Conservation (phyloP, 257 asterid species). For the Orobanche coerulescens region DNA sequence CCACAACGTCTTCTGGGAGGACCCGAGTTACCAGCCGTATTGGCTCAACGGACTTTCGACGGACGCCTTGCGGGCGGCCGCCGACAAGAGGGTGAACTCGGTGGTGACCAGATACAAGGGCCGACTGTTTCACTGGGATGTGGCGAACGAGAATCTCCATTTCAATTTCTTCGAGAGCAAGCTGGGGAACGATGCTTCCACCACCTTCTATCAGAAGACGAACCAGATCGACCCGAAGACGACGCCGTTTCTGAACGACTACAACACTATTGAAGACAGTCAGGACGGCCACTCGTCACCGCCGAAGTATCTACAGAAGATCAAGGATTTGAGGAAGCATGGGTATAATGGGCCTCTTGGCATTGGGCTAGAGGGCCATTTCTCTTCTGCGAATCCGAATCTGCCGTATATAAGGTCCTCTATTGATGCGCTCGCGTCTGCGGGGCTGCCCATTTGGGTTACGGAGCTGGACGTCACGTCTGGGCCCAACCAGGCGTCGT, state of each 20-base stretch:
- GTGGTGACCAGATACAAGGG: constrained; percentile 36
- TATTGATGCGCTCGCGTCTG: constrained; percentile 46
- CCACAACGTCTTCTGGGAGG: constrained; percentile 68
- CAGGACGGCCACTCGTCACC: constrained; percentile 36
- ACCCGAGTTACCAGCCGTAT: constrained; percentile 27
- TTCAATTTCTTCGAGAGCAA: constrained; percentile 37
- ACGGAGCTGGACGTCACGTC: constrained; percentile 53
- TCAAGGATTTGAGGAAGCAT: constrained; percentile 22
- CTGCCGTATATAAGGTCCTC: constrained; percentile 42
- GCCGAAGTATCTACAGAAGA: constrained; percentile 34
- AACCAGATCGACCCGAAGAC: constrained; percentile 27
- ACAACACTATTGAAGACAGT: constrained; percentile 47
- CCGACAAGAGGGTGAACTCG: constrained; percentile 24
- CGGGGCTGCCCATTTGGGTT: constrained; percentile 61
- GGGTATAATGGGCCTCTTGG: constrained; percentile 64
- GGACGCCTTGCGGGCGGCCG: constrained; percentile 23
- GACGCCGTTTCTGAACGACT: constrained; percentile 56
- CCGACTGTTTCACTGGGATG: constrained; percentile 40
- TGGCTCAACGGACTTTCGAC: constrained; percentile 40
- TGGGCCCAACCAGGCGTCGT: constrained; percentile 36
- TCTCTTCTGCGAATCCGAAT: constrained; percentile 14
- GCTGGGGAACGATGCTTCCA: constrained; percentile 30
- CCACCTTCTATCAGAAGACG: constrained; percentile 25
- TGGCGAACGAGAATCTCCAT: constrained; percentile 39
- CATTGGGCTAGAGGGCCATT: constrained; percentile 62